Conservation (phyloP, 2,329 filamentous ascomycete genomes). For the Raffaelea ambrosiae region DNA sequence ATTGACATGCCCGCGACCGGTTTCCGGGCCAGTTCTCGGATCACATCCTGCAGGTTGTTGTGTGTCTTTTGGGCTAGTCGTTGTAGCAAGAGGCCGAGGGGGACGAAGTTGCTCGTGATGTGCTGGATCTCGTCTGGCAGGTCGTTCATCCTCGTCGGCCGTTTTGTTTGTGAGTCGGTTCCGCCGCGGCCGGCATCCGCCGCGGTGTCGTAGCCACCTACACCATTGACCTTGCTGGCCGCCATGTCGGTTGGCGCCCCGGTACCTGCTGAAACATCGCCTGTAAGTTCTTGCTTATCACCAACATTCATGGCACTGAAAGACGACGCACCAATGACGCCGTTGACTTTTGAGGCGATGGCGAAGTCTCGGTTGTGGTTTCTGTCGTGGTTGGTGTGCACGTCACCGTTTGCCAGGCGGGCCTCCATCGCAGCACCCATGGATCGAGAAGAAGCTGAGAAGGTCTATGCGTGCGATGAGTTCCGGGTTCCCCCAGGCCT, state of each 20-base stretch:
- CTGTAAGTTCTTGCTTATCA: conserved; percentile 10
- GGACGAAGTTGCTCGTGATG: conserved; percentile 67
- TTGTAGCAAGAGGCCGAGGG: conserved; percentile 64
- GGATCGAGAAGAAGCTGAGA: neutral
- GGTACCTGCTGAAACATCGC: neutral
- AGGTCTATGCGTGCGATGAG: neutral
- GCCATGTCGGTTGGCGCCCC: no score
- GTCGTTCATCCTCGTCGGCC: conserved; percentile 37
- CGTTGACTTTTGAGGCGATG: no score
- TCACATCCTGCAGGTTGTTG: conserved; percentile 63
- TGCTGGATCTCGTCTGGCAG: conserved; percentile 57
- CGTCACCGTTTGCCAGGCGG: conserved; percentile 41
- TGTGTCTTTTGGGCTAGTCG: conserved; percentile 78
- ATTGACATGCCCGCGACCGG: conserved; percentile 44
- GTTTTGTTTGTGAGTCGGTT: neutral
- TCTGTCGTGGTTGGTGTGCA: conserved; percentile 47
- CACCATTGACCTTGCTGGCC: no score
- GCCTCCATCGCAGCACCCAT: conserved; percentile 18
- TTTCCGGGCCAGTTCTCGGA: conserved; percentile 62
- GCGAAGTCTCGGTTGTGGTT: conserved; percentile 18
- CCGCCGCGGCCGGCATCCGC: conserved; percentile 6
- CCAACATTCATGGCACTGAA: neutral
- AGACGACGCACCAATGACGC: no score
- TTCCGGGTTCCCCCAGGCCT: no score
- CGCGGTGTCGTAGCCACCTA: neutral